phyloP scores from a whole-genome alignment of 306 rosid genomes.

The Argentina anserina region DNA sequence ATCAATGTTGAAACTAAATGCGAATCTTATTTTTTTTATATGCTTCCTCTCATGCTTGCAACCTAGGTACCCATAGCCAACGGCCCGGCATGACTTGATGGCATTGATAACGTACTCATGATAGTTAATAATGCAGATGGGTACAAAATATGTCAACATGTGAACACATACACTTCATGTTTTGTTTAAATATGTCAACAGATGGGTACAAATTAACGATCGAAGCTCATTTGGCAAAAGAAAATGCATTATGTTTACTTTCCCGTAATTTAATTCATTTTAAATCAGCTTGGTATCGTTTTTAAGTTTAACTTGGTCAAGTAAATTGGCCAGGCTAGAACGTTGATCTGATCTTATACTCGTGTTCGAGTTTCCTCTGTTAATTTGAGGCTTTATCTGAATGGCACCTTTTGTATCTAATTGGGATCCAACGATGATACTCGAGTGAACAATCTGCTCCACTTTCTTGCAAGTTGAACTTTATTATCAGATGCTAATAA shows the following conservation, averaged over 20 bases:
- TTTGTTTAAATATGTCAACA: not conserved
- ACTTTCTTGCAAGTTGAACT: conserved; percentile 4
- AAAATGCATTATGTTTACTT: not conserved
- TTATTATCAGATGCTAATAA: not conserved
- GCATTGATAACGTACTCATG: not conserved
- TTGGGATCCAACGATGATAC: not conserved
- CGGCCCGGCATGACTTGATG: not conserved
- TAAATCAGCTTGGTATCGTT: not conserved
- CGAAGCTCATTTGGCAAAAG: not conserved
- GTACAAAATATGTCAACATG: not conserved
- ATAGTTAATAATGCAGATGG: not conserved
- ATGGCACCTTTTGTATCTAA: not conserved
- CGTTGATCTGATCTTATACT: not conserved
- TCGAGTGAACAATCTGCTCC: not conserved
- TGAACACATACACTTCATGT: not conserved
- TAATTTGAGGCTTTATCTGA: not conserved
- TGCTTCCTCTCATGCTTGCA: not conserved
- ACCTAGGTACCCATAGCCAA: not conserved
- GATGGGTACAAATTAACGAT: not conserved
- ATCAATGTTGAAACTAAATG: no score
- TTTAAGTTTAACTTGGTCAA: not conserved
- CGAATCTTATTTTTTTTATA: not conserved
- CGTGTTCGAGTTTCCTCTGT: not conserved
- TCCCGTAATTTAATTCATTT: not conserved
- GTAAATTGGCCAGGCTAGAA: not conserved